Percentiles rank a stretch among this genome's conserved stretches.
Conservation (phyloP, 768 basidiomycete genomes). For the Termitomyces sp. region DNA sequence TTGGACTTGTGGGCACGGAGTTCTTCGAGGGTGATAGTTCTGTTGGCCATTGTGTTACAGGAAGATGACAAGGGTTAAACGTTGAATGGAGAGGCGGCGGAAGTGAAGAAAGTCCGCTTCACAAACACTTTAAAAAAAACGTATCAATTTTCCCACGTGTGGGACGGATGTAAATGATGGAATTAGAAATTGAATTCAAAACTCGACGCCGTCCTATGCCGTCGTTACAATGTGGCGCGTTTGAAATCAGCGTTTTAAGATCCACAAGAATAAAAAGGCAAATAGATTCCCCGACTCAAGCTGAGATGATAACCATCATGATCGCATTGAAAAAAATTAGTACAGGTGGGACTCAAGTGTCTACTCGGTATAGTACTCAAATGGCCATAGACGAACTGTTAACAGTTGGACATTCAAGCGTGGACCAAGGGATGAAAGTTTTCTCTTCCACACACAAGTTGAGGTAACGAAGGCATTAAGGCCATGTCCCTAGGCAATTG, state of each 20-base stretch:
- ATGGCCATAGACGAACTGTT: slow-evolving; percentile 44
- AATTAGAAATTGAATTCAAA: background rate
- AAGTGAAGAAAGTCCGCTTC: slow-evolving; percentile 17
- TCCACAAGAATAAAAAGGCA: background rate
- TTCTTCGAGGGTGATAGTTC: slow-evolving; percentile 64
- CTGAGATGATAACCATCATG: background rate
- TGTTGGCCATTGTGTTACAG: slow-evolving; percentile 36
- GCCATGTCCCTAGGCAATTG: slow-evolving; percentile 78
- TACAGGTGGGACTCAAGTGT: slow-evolving; percentile 23
- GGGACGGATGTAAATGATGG: slow-evolving; percentile 3
- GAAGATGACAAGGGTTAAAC: slow-evolving; percentile 13
- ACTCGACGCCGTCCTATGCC: background rate
- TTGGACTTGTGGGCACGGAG: slow-evolving; percentile 74
- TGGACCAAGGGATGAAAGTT: slow-evolving; percentile 53
- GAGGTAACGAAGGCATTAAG: slow-evolving; percentile 70
- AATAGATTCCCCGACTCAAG: background rate
- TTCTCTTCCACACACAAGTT: slow-evolving; percentile 72
- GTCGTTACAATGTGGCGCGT: background rate
- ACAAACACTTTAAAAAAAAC: slow-evolving; percentile 23
- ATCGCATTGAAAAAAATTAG: background rate
- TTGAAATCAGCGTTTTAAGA: background rate
- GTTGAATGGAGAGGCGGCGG: slow-evolving; percentile 6
- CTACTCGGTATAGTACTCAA: slow-evolving; percentile 75
- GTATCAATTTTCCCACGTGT: slow-evolving; percentile 26
- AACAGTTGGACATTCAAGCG: slow-evolving; percentile 63